A percentile compares a stretch with the other conserved stretches of the same genome.
phyloP scores from a whole-genome alignment of 345 rosid genomes.

The Moricandia arvensis region DNA sequence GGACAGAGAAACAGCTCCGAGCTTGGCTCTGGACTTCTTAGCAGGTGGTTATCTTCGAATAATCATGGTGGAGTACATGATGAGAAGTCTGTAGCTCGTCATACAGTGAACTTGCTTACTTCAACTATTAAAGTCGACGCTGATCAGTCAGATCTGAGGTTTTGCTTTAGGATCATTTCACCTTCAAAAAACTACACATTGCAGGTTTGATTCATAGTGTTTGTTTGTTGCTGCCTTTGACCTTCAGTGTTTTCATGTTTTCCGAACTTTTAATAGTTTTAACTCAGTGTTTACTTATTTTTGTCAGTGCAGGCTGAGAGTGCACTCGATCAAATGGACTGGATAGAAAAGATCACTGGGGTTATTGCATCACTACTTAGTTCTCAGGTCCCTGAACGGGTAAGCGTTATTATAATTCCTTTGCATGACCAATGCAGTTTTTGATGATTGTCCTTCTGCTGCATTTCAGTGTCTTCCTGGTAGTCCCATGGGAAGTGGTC shows the following conservation, averaged over 20 bases:
- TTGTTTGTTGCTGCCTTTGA: slow-evolving; percentile 14
- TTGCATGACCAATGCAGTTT: background rate
- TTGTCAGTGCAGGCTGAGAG: slow-evolving; percentile 99
- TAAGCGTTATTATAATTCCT: slow-evolving; percentile 37
- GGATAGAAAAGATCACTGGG: slow-evolving; percentile 99
- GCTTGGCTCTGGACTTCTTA: slow-evolving; percentile 89
- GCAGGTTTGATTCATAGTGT: slow-evolving; percentile 63
- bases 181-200: slow-evolving; percentile 96
- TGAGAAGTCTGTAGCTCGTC: slow-evolving; percentile 98
- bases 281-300: slow-evolving; percentile 47
- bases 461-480: slow-evolving; percentile 67
- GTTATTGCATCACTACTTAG: slow-evolving; percentile 98
- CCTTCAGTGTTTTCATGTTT: slow-evolving; percentile 14
- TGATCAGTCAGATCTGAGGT: slow-evolving; percentile 96
- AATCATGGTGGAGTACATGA: slow-evolving; percentile 93
- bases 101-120: slow-evolving; percentile 97
- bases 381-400: slow-evolving; percentile 93
- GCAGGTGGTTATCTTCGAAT: slow-evolving; percentile 97
- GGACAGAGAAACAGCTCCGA: slow-evolving; percentile 95
- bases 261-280: slow-evolving; percentile 9
- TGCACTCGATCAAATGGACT: slow-evolving; percentile 94
- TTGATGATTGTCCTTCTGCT: slow-evolving; percentile 30
- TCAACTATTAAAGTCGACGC: slow-evolving; percentile 98
- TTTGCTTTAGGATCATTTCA: slow-evolving; percentile 98
- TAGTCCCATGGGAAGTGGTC: slow-evolving; percentile 86